Evolutionary conservation across 31 red algal genomes (phyloP).

Genomic region (Pterothamnion heteromorphum): DNA sequence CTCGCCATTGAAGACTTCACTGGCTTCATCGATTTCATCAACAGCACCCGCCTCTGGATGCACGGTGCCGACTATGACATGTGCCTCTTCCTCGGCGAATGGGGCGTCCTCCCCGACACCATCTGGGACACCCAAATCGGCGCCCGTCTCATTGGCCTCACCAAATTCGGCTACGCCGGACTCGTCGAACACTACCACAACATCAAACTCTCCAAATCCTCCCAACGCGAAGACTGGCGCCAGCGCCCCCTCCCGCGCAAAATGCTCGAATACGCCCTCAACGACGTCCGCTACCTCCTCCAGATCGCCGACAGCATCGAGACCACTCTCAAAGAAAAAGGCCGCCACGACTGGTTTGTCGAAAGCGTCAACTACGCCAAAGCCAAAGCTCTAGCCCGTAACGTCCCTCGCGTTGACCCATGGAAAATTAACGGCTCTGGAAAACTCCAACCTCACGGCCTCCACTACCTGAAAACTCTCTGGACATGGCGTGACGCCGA

Average conservation of each 20-base stretch:
- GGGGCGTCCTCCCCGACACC: neutral
- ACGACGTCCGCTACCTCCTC: neutral
- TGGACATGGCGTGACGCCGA: neutral
- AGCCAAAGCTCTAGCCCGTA: neutral
- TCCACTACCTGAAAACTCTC: neutral
- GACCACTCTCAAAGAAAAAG: neutral
- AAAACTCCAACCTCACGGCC: neutral
- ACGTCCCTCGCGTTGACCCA: neutral
- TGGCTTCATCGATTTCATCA: neutral
- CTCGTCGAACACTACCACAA: neutral
- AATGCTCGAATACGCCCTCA: neutral
- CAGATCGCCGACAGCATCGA: neutral
- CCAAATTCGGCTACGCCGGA: neutral
- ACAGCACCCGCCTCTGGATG: neutral
- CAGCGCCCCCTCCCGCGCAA: neutral
- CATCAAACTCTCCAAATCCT: neutral
- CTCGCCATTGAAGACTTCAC: neutral
- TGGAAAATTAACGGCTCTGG: neutral
- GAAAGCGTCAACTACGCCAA: neutral
- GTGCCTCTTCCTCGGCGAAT: neutral
- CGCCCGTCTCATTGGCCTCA: neutral
- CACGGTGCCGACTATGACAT: neutral
- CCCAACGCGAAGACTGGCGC: neutral
- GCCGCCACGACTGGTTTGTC: neutral
- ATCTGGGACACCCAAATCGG: neutral